Evolutionary conservation across 148 eudicot species (phyloP), one percentile per base, ranked within the genome.

Genomic region (Limonium bicolor): DNA sequence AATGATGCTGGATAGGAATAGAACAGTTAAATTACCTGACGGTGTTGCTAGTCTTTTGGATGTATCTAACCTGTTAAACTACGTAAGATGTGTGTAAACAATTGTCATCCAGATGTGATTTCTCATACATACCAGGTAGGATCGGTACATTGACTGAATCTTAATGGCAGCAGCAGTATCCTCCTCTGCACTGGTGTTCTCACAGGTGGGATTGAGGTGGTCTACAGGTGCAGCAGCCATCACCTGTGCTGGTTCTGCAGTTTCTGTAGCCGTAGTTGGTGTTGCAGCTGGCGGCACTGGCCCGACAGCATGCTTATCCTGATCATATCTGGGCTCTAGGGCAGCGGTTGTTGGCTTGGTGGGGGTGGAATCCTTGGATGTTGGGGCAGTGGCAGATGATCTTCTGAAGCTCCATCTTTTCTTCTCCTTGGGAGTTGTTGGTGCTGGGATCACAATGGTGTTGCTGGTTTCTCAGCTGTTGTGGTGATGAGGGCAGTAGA

Each of bases 371-470:
- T 60, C 62, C 50, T 49, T 56, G 3, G 52, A 59, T 12, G 38
- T 50, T 16, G 62, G 37, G 3, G 60, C 56, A 2, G 67, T 45
- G 9, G 88, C 82, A 2, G 88, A 71, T 1, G 88, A 78, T 21
- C 96, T 49, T 5, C 96, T 68, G 48, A 87, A 87, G 56, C 96
- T 82, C 96, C 96, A 87, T 43, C 96, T 46, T 32, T 64, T 65
- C 54, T 82, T 87, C 54, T 87, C 96, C 48, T 77, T 87, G 0
- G 96, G 86, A 4, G 80, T 76, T 0, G 78, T 50, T 3, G 76
- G 72, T n/a, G n/a, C n/a, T 1, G 70, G 69, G 28, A 55, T 48
- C 15, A 68, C 54, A 5, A 51, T 29, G 82, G 61, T 2, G 82
- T 64, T 0, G 78, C 25, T 1, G 55, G 59, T 49, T 55, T 55